Percentiles rank a stretch among this genome's conserved stretches.
These are phyloP conservation scores for Rhizopogon rudus DNA, from an alignment of 768 basidiomycete species.

Conservation along the genomic window DNA sequence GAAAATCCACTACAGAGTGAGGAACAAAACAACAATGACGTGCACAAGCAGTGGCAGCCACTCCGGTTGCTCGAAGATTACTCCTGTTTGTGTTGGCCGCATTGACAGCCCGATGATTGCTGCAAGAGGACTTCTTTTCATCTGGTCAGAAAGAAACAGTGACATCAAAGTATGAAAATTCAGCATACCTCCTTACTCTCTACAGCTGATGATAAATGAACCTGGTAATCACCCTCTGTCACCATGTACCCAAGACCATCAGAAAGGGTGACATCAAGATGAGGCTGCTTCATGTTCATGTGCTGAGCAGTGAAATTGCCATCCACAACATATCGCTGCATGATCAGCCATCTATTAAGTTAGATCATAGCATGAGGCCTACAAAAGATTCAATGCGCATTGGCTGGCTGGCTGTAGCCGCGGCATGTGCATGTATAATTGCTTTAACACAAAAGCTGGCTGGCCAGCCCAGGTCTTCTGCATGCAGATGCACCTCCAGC, in stretches of 20 bases:
- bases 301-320: slow-evolving; percentile 10
- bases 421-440: no score
- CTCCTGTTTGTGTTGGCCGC: slow-evolving; percentile 5
- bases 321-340: slow-evolving; percentile 1
- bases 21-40: slow-evolving; percentile 27
- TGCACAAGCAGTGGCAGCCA: slow-evolving; percentile 24
- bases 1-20: slow-evolving; percentile 26
- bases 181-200: slow-evolving; percentile 4
- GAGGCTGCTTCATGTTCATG: slow-evolving; percentile 17
- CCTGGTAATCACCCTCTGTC: slow-evolving; percentile 8
- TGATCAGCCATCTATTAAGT: neutral
- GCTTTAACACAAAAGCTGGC: no score
- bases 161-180: no score
- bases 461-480: no score
- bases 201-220: slow-evolving; percentile 11
- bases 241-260: slow-evolving; percentile 26
- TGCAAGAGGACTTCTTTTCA: slow-evolving; percentile 8
- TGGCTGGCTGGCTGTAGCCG: no score
- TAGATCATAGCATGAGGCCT: no score
- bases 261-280: slow-evolving; percentile 19
- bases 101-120: slow-evolving; percentile 15
- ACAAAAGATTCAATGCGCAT: no score
- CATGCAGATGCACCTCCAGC: no score
- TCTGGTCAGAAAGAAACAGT: no score
- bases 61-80: slow-evolving; percentile 20